Evolutionary conservation across 106 monocot genomes (phyloP).

Genomic region (Amphibolis antarctica): DNA sequence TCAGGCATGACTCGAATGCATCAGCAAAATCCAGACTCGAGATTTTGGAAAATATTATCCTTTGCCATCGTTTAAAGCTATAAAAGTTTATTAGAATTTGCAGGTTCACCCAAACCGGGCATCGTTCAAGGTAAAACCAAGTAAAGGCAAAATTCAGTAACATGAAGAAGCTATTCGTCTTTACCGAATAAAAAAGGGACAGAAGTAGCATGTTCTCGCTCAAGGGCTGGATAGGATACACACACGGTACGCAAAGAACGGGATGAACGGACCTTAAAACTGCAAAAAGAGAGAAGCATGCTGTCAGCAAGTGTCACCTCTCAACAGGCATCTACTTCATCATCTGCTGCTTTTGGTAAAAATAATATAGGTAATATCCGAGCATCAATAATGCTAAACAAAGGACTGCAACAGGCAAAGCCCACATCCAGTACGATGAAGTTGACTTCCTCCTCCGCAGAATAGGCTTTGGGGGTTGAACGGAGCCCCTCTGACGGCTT

Average conservation of each 20-base stretch:
- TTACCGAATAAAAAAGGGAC: too few relatives aligned
- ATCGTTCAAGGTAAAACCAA: too few relatives aligned
- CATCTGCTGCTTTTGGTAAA: neutral
- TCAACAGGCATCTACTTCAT: constrained; percentile 1
- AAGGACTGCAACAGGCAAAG: constrained; percentile 20
- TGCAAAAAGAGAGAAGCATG: constrained; percentile 1
- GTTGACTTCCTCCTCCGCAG: constrained; percentile 58
- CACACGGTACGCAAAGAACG: neutral
- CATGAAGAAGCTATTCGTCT: too few relatives aligned
- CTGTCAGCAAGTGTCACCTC: neutral
- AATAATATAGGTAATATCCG: constrained; percentile 19
- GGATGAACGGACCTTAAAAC: neutral
- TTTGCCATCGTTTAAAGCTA: too few relatives aligned
- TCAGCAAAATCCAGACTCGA: too few relatives aligned
- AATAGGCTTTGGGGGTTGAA: constrained; percentile 35
- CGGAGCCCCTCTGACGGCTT: constrained; percentile 11
- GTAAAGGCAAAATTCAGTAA: too few relatives aligned
- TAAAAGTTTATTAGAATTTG: too few relatives aligned
- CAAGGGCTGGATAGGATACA: neutral
- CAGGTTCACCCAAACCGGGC: too few relatives aligned
- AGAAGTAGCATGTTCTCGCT: neutral
- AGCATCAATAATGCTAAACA: constrained; percentile 20
- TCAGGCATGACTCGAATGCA: too few relatives aligned
- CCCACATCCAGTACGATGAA: constrained; percentile 43
- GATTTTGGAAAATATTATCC: too few relatives aligned